phyloP scores from a whole-genome alignment of 805 yeast species.

The Pichia sporocuriosa region DNA sequence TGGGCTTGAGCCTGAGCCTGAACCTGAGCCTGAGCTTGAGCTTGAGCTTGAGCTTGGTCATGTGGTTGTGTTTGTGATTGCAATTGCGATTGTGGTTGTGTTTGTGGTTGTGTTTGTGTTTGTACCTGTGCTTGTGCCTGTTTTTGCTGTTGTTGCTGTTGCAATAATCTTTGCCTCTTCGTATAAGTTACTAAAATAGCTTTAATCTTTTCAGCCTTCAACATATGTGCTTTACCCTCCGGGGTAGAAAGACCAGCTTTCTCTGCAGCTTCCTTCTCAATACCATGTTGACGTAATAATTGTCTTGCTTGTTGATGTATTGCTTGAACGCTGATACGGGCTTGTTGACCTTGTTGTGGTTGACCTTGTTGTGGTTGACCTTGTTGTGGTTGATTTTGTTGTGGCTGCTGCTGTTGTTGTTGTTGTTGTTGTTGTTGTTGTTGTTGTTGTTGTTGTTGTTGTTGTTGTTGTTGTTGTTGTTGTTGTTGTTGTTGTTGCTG shows the following conservation, averaged over 20 bases:
- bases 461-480: too few relatives aligned
- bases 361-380: slow-evolving; percentile 7
- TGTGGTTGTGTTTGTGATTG: slow-evolving; percentile 14
- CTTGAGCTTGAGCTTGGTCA: slow-evolving; percentile 6
- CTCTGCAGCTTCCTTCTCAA: slow-evolving; percentile 56
- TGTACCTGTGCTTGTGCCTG: slow-evolving; percentile 15
- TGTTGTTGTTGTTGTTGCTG: too few relatives aligned
- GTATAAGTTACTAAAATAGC: slow-evolving; percentile 45
- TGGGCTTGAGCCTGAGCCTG: background rate
- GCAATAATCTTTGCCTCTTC: slow-evolving; percentile 23
- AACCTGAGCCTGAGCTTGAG: background rate
- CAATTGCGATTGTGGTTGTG: slow-evolving; percentile 12
- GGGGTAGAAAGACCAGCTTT: slow-evolving; percentile 53
- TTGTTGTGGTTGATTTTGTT: slow-evolving; percentile 6
- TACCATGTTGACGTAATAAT: slow-evolving; percentile 51
- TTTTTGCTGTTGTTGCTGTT: slow-evolving; percentile 28
- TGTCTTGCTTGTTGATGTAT: slow-evolving; percentile 51
- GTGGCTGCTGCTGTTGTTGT: slow-evolving; percentile 10
- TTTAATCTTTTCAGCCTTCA: slow-evolving; percentile 58
- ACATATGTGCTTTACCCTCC: slow-evolving; percentile 55
- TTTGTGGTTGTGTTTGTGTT: slow-evolving; percentile 9
- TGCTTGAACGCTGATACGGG: slow-evolving; percentile 19
- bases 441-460: background rate
- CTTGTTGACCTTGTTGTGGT: slow-evolving; percentile 16
- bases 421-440: background rate